These are phyloP conservation scores for Leccinum boreale DNA, from an alignment of 768 basidiomycete species.

Conservation along the genomic window DNA sequence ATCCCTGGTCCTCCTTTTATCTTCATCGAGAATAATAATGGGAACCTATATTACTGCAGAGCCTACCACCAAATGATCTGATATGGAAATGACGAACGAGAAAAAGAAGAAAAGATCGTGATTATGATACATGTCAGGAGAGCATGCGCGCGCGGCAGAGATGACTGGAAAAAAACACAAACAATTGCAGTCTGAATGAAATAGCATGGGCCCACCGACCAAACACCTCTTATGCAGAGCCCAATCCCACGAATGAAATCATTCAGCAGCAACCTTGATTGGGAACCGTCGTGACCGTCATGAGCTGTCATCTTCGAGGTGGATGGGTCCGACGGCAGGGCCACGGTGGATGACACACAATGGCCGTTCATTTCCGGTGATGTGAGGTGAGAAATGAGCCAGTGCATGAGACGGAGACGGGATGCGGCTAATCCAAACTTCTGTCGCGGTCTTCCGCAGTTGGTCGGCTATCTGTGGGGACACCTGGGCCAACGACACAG, in stretches of 20 bases:
- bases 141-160: background rate
- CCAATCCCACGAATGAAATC: background rate
- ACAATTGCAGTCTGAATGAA: conserved; percentile 3
- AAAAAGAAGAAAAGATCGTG: background rate
- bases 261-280: background rate
- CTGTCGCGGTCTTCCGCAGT: conserved; percentile 52
- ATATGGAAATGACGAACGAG: background rate
- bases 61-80: background rate
- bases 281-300: background rate
- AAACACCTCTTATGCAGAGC: background rate
- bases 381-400: background rate
- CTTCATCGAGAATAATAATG: background rate
- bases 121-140: background rate
- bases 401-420: conserved; percentile 3
- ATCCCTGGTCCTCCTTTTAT: background rate
- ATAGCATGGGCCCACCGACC: background rate
- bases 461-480: conserved; percentile 50
- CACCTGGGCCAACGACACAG: conserved; percentile 55
- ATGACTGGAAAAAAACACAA: conserved; percentile 2
- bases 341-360: background rate
- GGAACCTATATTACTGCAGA: background rate
- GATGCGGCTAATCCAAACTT: conserved; percentile 56
- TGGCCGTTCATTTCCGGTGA: conserved; percentile 2
- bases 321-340: conserved; percentile 19
- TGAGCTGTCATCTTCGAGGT: conserved; percentile 12